Evolutionary conservation across 768 basidiomycete species (phyloP).

Genomic region (Mycena pura): DNA sequence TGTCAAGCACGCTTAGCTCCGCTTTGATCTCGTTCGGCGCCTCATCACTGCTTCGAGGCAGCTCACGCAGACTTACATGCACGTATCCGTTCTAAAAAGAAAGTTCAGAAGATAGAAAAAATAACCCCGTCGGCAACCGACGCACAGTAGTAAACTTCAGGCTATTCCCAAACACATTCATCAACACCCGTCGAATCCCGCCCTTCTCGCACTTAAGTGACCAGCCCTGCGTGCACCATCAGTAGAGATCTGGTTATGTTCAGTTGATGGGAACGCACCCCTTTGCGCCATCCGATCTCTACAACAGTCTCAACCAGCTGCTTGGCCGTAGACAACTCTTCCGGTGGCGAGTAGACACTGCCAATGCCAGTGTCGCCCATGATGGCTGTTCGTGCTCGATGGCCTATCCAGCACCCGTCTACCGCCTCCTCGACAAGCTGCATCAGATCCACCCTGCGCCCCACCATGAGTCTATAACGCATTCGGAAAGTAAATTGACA

Average conservation of each 20-base stretch:
- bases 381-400: conserved; percentile 77
- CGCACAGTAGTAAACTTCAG: conserved; percentile 88
- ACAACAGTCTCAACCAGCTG: conserved; percentile 85
- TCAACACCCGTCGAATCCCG: conserved; percentile 87
- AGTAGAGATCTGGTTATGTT: background rate
- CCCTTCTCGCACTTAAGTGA: conserved; percentile 87
- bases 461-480: background rate
- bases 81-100: conserved; percentile 77
- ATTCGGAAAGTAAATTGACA: background rate
- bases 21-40: conserved; percentile 70
- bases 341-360: conserved; percentile 89
- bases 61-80: conserved; percentile 80
- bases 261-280: conserved; percentile 50
- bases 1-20: conserved; percentile 86
- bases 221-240: conserved; percentile 69
- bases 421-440: conserved; percentile 88
- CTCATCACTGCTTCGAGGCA: conserved; percentile 62
- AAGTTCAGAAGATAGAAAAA: background rate
- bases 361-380: conserved; percentile 83
- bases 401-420: conserved; percentile 94
- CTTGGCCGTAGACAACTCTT: conserved; percentile 53
- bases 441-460: conserved; percentile 69
- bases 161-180: conserved; percentile 96
- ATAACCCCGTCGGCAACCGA: conserved; percentile 16
- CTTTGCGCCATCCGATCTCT: conserved; percentile 77